Base-by-base conservation (phyloP, 2,329 filamentous ascomycete species). In the Alternaria incomplexa region DNA sequence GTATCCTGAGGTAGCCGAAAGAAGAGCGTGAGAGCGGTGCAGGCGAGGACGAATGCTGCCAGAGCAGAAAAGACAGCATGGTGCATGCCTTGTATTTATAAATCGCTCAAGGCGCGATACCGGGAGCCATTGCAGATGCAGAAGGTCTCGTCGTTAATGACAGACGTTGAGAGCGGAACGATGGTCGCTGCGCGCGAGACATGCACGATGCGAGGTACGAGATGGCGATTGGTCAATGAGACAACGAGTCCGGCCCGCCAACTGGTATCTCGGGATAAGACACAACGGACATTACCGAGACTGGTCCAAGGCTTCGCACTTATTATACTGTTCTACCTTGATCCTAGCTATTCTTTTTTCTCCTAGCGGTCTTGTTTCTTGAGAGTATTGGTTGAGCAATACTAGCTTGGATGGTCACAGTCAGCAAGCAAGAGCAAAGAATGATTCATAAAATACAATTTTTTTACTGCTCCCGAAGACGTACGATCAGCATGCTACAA, bases 81-180 rank as follows among this genome's bases (percentile, higher is more conserved):
- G 20, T 63, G 65, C 77, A 79, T 78, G 10, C 58, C 62, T 75
- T 74, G 66, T 71, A 50, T 36, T 23, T n/a, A 22, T n/a, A 22
- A 12, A 7, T 6, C 22, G 9, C 20, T 25, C 45, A 59, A 56
- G 48, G 25, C 56, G 30, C 22, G 26, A 44, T 51, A 51, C 50
- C 48, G 45, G 63, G 30, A 58, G 48, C 67, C 68, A 76, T 74
- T 45, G 62, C 67, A 47, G 61, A 71, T 70, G 43, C 11, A 70
- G 67, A 65, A 65, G 58, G 64, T 68, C 47, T 56, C 36, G 43
- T 63, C 51, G 44, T 58, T 47, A 56, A 50, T 63, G 63, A 58
- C 64, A 62, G 54, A 52, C 52, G 62, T 59, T 56, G 47, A 58
- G 44, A 58, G 45, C 40, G 40, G 52, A 47, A 53, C 30, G 36